These are phyloP conservation scores for Leccinum disarticulatum DNA, from an alignment of 768 basidiomycete species.

Conservation along the genomic window DNA sequence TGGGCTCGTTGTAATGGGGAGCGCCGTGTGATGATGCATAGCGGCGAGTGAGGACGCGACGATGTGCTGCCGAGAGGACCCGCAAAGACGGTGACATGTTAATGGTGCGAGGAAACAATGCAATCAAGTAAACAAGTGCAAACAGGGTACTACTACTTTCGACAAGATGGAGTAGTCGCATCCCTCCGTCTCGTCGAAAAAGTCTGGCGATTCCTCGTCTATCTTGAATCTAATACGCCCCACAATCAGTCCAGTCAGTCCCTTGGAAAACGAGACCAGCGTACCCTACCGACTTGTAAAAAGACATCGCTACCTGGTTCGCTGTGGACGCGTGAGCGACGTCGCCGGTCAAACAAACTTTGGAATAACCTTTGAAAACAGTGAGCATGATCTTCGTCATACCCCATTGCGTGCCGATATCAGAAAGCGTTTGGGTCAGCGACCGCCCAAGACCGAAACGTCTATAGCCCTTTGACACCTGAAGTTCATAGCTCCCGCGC, in stretches of 20 bases:
- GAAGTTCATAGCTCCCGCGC: slow-evolving; percentile 69
- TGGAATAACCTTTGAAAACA: slow-evolving; percentile 62
- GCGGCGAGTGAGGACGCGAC: slow-evolving; percentile 38
- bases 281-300: slow-evolving; percentile 60
- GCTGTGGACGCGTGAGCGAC: slow-evolving; percentile 32
- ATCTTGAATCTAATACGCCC: slow-evolving; percentile 45
- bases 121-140: slow-evolving; percentile 22
- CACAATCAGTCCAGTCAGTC: slow-evolving; percentile 6
- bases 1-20: slow-evolving; percentile 86
- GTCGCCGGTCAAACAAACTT: neutral
- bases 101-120: slow-evolving; percentile 6
- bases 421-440: slow-evolving; percentile 49
- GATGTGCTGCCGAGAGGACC: slow-evolving; percentile 17
- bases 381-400: slow-evolving; percentile 79
- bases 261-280: slow-evolving; percentile 11
- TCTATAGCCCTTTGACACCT: slow-evolving; percentile 47
- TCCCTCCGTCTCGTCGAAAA: slow-evolving; percentile 26
- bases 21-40: slow-evolving; percentile 76
- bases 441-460: slow-evolving; percentile 59
- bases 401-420: slow-evolving; percentile 48
- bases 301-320: slow-evolving; percentile 44
- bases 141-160: slow-evolving; percentile 20
- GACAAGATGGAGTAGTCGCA: slow-evolving; percentile 43
- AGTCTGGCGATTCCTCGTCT: slow-evolving; percentile 55
- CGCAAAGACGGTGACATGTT: slow-evolving; percentile 53